Conservation (phyloP, 108 stramenopile species). For the Chaetoceros tenuissimus region DNA sequence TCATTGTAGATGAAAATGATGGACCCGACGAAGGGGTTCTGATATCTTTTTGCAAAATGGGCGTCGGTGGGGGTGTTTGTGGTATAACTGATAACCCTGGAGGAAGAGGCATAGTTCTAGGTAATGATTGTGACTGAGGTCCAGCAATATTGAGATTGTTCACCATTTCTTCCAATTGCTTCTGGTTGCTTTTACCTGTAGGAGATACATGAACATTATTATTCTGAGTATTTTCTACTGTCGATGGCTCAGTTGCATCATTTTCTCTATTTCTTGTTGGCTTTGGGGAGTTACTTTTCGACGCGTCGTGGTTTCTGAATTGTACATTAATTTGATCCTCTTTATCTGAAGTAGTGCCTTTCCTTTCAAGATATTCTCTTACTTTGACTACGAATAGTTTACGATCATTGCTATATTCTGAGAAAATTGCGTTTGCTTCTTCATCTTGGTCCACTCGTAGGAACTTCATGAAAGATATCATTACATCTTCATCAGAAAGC, state of each 20-base stretch:
- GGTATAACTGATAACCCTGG: too few species aligned
- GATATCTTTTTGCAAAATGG: too few species aligned
- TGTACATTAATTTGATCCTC: not conserved
- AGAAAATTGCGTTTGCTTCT: not conserved
- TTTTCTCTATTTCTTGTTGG: not conserved
- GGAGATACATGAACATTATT: not conserved
- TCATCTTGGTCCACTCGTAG: not conserved
- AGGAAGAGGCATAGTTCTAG: too few species aligned
- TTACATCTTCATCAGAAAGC: not conserved
- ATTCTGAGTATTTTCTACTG: not conserved
- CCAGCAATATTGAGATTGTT: too few species aligned
- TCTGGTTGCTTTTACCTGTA: not conserved
- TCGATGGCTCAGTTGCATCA: not conserved
- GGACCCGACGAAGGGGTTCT: too few species aligned
- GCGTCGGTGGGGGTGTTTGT: too few species aligned
- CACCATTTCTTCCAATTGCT: not conserved
- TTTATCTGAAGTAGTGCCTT: not conserved
- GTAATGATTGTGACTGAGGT: too few species aligned
- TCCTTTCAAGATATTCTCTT: not conserved
- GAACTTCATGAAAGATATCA: constrained; percentile 1
- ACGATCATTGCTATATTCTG: not conserved
- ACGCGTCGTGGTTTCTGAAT: too few species aligned
- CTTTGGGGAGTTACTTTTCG: not conserved
- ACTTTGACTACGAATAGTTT: not conserved
- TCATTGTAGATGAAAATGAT: too few species aligned